These are phyloP conservation scores for Phytophthora sp. DNA, from an alignment of 352 stramenopile species.

Conservation along the genomic window DNA sequence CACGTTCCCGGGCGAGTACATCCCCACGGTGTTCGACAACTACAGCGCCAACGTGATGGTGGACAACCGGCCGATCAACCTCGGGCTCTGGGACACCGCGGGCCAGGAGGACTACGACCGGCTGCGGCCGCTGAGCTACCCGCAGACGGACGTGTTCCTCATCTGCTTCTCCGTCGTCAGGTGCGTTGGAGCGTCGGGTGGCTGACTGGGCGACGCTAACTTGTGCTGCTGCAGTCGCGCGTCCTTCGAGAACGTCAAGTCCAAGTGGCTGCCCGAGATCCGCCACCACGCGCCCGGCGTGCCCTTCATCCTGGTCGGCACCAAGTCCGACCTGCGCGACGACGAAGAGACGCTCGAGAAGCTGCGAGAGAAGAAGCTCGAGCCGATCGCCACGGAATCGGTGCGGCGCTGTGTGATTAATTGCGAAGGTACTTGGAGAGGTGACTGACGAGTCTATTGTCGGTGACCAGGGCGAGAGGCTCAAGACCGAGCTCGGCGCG, in stretches of 20 bases:
- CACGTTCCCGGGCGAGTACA: conserved; percentile 96
- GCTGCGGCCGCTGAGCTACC: conserved; percentile 95
- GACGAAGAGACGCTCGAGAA: conserved; percentile 91
- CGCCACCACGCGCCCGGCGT: conserved; percentile 88
- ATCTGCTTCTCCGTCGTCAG: conserved; percentile 96
- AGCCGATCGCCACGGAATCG: conserved; percentile 74
- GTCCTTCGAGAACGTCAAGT: conserved; percentile 96
- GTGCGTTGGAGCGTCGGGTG: conserved; percentile 20
- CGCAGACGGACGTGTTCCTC: conserved; percentile 96
- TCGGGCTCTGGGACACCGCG: conserved; percentile 97
- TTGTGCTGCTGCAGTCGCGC: conserved; percentile 59
- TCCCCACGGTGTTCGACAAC: conserved; percentile 96
- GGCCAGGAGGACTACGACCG: conserved; percentile 98
- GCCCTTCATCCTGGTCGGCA: conserved; percentile 96
- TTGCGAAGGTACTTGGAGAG: background rate
- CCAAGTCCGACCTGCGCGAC: conserved; percentile 94
- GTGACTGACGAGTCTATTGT: background rate
- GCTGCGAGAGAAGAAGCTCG: conserved; percentile 86
- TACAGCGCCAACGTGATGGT: conserved; percentile 94
- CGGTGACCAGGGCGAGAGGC: conserved; percentile 68
- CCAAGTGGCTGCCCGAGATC: conserved; percentile 94
- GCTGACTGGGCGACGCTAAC: background rate
- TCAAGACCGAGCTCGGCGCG: conserved; percentile 91
- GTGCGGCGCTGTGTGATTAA: conserved; percentile 23
- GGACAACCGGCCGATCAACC: conserved; percentile 94